Evolutionary conservation across 768 basidiomycete species (phyloP).

Genomic region (Porphyrellus cyaneotinctus): DNA sequence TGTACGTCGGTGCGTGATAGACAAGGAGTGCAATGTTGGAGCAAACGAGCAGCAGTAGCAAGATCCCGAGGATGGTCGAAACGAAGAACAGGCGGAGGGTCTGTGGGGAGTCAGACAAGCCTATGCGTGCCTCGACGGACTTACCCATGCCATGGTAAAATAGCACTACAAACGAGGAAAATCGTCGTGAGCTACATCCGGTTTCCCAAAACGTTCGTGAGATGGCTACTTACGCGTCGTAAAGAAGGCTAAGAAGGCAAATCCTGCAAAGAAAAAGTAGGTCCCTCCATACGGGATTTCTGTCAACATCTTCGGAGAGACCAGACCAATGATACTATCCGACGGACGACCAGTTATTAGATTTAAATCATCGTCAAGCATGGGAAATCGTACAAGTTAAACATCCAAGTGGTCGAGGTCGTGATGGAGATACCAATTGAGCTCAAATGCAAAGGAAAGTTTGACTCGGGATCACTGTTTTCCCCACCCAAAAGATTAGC

Average conservation of each 20-base stretch:
- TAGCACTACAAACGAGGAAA: constrained; percentile 17
- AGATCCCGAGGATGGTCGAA: constrained; percentile 68
- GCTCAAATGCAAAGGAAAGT: constrained; percentile 39
- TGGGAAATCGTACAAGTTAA: constrained; percentile 29
- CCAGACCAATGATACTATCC: constrained; percentile 26
- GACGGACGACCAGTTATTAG: neutral
- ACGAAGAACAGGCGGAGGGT: constrained; percentile 72
- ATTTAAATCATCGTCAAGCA: neutral
- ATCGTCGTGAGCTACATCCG: constrained; percentile 1
- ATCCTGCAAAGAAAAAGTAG: constrained; percentile 30
- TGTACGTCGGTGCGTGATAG: constrained; percentile 59
- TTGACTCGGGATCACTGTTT: constrained; percentile 39
- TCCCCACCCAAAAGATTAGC: constrained; percentile 1
- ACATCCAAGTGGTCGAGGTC: constrained; percentile 40
- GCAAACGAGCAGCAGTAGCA: constrained; percentile 69
- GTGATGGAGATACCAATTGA: constrained; percentile 41
- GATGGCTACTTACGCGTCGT: constrained; percentile 22
- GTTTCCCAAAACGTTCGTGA: too few species aligned
- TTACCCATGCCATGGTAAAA: constrained; percentile 59
- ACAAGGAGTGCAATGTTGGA: constrained; percentile 74
- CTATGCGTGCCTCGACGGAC: accelerated
- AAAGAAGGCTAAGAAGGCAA: constrained; percentile 25
- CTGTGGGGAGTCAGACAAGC: constrained; percentile 29
- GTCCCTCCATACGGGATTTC: constrained; percentile 20
- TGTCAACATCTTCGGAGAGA: constrained; percentile 26